A percentile compares a stretch with the other conserved stretches of the same genome.
Evolutionary conservation across 2,329 filamentous ascomycete genomes (phyloP).

Genomic region (Phaeosphaeria sp.): DNA sequence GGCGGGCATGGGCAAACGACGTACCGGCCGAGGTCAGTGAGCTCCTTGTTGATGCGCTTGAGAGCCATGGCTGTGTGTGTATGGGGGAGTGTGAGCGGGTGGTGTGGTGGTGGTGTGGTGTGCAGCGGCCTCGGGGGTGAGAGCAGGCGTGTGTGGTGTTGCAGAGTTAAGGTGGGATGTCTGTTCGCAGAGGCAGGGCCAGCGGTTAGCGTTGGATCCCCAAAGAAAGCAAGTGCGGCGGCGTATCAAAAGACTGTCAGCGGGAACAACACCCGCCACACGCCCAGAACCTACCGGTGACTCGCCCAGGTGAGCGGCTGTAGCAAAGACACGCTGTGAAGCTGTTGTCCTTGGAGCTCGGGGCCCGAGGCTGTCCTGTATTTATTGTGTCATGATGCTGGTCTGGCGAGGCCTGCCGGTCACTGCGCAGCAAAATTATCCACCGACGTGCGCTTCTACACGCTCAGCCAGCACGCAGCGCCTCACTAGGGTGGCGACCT

Average conservation of each 20-base stretch:
- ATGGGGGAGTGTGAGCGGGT: slow-evolving; percentile 22
- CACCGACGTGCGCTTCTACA: slow-evolving; percentile 28
- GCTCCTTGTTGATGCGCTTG: slow-evolving; percentile 95
- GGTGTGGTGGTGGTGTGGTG: slow-evolving; percentile 23
- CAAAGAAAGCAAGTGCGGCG: slow-evolving; percentile 41
- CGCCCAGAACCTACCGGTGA: slow-evolving; percentile 25
- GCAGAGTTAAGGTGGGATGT: slow-evolving; percentile 46
- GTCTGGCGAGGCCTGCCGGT: slow-evolving; percentile 19
- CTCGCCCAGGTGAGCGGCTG: slow-evolving; percentile 3
- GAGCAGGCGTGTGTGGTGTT: slow-evolving; percentile 36
- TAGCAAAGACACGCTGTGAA: slow-evolving; percentile 10
- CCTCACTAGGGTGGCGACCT: slow-evolving; percentile 35
- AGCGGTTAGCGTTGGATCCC: slow-evolving; percentile 42
- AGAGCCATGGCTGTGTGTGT: slow-evolving; percentile 70
- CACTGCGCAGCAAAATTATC: slow-evolving; percentile 37
- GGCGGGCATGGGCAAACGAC: slow-evolving; percentile 33
- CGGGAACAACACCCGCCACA: slow-evolving; percentile 35
- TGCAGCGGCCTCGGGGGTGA: slow-evolving; percentile 17
- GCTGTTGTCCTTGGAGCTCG: slow-evolving; percentile 5
- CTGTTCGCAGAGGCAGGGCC: slow-evolving; percentile 23
- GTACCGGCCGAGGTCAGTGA: slow-evolving; percentile 87
- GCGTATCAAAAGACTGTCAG: slow-evolving; percentile 36
- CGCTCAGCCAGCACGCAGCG: slow-evolving; percentile 13
- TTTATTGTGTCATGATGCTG: slow-evolving; percentile 28
- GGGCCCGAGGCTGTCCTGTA: slow-evolving; percentile 20